Evolutionary conservation across 192 early-diverging fungal genomes (phyloP).

Genomic region (Podila horticola): DNA sequence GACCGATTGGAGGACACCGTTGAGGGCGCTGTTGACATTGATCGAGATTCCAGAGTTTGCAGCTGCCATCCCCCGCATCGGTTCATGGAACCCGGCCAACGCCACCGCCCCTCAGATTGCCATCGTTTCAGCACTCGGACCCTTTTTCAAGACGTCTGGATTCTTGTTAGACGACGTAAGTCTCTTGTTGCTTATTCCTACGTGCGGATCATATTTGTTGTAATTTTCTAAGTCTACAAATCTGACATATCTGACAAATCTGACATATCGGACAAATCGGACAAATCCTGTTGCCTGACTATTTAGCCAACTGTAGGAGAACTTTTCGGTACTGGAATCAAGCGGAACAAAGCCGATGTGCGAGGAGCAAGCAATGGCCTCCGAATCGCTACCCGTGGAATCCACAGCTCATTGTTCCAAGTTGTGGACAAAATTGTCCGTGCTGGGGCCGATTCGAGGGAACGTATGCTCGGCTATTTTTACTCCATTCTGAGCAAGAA

Average conservation of each 20-base stretch:
- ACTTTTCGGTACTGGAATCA: conserved; percentile 59
- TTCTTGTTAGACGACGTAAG: conserved; percentile 63
- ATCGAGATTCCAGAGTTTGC: conserved; percentile 65
- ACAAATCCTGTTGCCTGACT: too few species aligned
- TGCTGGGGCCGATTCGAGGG: conserved; percentile 62
- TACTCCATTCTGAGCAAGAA: conserved; percentile 74
- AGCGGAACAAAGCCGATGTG: conserved; percentile 62
- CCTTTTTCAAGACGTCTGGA: conserved; percentile 69
- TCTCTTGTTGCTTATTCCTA: neutral
- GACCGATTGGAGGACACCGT: conserved; percentile 42
- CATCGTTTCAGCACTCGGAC: conserved; percentile 76
- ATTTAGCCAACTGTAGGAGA: conserved; percentile 58
- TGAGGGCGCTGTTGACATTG: conserved; percentile 41
- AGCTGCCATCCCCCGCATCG: conserved; percentile 56
- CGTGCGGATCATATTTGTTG: too few species aligned
- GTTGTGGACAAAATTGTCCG: conserved; percentile 76
- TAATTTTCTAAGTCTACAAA: neutral
- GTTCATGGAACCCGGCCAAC: conserved; percentile 68
- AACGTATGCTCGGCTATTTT: conserved; percentile 74
- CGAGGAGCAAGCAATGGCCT: conserved; percentile 65
- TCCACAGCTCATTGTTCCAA: conserved; percentile 63
- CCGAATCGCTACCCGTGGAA: conserved; percentile 66
- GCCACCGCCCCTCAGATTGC: conserved; percentile 66
- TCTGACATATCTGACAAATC: too few species aligned
- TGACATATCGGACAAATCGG: too few species aligned